Conservation (phyloP, 768 basidiomycete genomes). For the Punctularia strigosozonata region DNA sequence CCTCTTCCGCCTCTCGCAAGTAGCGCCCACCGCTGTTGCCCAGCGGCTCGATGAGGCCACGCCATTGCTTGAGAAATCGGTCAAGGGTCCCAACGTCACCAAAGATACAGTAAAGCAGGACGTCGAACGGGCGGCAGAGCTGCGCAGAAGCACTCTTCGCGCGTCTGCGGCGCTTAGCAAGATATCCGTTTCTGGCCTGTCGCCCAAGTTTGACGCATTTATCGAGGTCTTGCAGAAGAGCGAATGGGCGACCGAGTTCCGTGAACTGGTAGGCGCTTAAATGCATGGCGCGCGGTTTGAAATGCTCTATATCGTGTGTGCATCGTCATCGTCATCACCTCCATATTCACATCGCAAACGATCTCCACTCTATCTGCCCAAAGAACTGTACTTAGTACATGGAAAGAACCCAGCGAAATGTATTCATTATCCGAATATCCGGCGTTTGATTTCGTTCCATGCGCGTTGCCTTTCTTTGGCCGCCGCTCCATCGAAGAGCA, state of each 20-base stretch:
- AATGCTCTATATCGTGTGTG: constrained; percentile 34
- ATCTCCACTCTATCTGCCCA: constrained; percentile 22
- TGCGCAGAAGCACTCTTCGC: constrained; percentile 82
- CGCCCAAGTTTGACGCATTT: constrained; percentile 67
- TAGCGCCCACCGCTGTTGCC: constrained; percentile 74
- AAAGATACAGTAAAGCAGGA: constrained; percentile 97
- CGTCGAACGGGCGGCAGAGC: constrained; percentile 75
- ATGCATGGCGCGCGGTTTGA: constrained; percentile 31
- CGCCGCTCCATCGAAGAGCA: constrained; percentile 67
- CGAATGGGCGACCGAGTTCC: constrained; percentile 61
- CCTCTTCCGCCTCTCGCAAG: constrained; percentile 80
- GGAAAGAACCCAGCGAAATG: constrained; percentile 32
- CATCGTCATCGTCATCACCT: constrained; percentile 10
- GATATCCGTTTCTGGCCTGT: constrained; percentile 49
- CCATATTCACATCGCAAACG: neutral
- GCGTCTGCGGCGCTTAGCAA: constrained; percentile 82
- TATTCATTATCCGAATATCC: constrained; percentile 18
- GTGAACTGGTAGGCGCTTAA: constrained; percentile 33
- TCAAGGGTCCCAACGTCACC: constrained; percentile 79
- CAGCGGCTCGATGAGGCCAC: constrained; percentile 79
- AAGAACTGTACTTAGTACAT: constrained; percentile 39
- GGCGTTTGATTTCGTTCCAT: constrained; percentile 37
- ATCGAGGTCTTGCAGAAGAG: constrained; percentile 62
- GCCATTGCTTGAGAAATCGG: constrained; percentile 74
- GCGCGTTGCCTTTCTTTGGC: constrained; percentile 46